Percentiles rank a stretch among this genome's conserved stretches.
phyloP scores from a whole-genome alignment of 1,284 basidiomycete species.

The Sphagnurus paluster region DNA sequence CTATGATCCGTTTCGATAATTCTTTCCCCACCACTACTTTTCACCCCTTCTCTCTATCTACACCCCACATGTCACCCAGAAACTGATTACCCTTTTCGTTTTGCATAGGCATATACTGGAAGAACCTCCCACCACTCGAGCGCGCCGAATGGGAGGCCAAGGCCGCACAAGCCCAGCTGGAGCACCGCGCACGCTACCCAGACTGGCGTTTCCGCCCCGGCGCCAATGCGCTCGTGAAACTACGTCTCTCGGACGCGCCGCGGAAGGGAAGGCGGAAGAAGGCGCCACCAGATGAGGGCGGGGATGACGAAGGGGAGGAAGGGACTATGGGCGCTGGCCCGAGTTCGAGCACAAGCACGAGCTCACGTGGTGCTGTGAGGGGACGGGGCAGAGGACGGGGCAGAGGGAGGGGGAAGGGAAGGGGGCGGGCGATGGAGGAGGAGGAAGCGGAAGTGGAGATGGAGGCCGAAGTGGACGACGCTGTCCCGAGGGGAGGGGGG shows the following conservation, averaged over 20 bases:
- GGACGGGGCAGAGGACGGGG: slow-evolving; percentile 29
- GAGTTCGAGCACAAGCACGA: slow-evolving; percentile 1
- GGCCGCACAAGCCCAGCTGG: slow-evolving; percentile 71
- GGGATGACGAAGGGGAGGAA: not conserved
- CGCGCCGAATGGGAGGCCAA: slow-evolving; percentile 74
- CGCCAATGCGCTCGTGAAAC: slow-evolving; percentile 53
- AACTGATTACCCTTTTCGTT: not conserved
- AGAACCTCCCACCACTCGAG: slow-evolving; percentile 57
- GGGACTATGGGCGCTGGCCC: not conserved
- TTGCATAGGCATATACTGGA: slow-evolving; percentile 57
- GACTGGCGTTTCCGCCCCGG: slow-evolving; percentile 75
- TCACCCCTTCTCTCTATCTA: too few species aligned
- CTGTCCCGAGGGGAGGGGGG: too few species aligned
- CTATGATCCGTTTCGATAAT: too few species aligned
- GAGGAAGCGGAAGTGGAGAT: slow-evolving; percentile 11
- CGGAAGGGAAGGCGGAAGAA: not conserved
- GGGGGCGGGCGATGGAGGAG: slow-evolving; percentile 1
- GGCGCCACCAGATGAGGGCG: not conserved
- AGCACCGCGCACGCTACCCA: slow-evolving; percentile 75
- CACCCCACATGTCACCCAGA: too few species aligned
- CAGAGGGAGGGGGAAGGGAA: slow-evolving; percentile 13
- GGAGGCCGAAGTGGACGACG: too few species aligned
- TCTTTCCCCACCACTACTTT: too few species aligned
- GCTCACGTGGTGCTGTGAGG: slow-evolving; percentile 30
- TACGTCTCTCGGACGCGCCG: slow-evolving; percentile 25